Base-by-base conservation (phyloP, 2,329 filamentous ascomycete genomes). In the Rhinocladiella mackenziei region DNA sequence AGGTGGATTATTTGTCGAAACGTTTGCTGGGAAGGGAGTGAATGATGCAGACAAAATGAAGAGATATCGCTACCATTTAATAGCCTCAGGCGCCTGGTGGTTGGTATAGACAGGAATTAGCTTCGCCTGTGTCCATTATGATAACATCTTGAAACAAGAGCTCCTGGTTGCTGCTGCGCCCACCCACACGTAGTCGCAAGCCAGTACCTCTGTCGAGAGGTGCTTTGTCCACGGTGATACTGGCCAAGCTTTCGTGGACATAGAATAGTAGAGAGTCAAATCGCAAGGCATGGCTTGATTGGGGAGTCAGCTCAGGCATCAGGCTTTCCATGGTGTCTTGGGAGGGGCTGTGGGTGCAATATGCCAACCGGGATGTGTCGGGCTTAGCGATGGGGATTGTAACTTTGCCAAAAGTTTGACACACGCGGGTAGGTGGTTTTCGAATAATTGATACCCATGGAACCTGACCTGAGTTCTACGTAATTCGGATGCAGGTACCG, bases 281-380 rank as follows among this genome's bases (percentile, higher is more conserved):
- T 34, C 31, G 31, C 31, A 34, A 34, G 31, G 2, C 15, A 11
- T 13, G 20, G 15, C 31, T 17, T 11, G 15, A 34, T 34, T 15
- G 9, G 31, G 35, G 8, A 17, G n/a, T 5, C 4, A 23, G 25
- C 20, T 23, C 35, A 38, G 22, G 35, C 35, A 26, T 38, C 35
- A 38, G 35, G 35, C 35, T 26, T 38, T 34, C 31, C 31, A 34
- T 34, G 31, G 18, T 14, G 4, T 34, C 17, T 11, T 15, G 30
- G n/a, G 25, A 29, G 9, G 3, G n/a, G 9, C 26, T 14, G 14
- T 29, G n/a, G 26, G 26, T 9, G n/a, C 26, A n/a, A 29, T 29
- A n/a, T n/a, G n/a, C 9, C 11, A 14, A 29, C 26, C 26, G n/a
- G n/a, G n/a, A n/a, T n/a, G n/a, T n/a, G n/a, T n/a, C n/a, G n/a